Percentiles rank a stretch among this genome's conserved stretches.
These are phyloP conservation scores for Geotrichum phurueaensis DNA, from an alignment of 1,139 yeast species.

Conservation along the genomic window DNA sequence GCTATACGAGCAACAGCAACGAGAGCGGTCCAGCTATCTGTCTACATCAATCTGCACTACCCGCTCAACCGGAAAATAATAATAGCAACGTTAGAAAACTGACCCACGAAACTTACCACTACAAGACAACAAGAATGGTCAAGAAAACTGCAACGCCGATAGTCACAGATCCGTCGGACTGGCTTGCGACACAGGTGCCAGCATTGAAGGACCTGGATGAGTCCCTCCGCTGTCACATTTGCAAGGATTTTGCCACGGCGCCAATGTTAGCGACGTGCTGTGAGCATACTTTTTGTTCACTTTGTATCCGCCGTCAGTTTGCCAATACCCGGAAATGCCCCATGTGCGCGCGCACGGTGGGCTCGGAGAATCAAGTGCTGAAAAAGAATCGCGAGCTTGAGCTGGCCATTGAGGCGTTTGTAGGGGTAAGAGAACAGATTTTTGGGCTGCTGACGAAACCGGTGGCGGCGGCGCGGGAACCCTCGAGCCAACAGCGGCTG, in stretches of 20 bases:
- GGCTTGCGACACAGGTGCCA: slow-evolving; percentile 52
- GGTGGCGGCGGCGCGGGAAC: neutral
- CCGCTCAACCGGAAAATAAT: neutral
- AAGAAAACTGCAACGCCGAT: neutral
- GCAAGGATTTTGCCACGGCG: slow-evolving; percentile 75
- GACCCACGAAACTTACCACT: neutral
- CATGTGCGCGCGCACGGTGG: slow-evolving; percentile 57
- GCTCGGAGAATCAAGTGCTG: slow-evolving; percentile 58
- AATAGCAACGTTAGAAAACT: neutral
- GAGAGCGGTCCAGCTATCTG: no score
- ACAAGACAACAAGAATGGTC: neutral
- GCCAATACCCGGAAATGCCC: slow-evolving; percentile 65
- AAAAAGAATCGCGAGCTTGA: slow-evolving; percentile 67
- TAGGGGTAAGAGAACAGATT: slow-evolving; percentile 31
- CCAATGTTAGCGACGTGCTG: slow-evolving; percentile 80
- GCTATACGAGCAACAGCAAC: no score
- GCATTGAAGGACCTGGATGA: slow-evolving; percentile 58
- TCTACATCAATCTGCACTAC: no score
- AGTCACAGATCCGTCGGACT: slow-evolving; percentile 60
- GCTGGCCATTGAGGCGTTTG: slow-evolving; percentile 58
- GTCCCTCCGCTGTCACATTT: slow-evolving; percentile 77
- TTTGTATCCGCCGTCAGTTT: slow-evolving; percentile 73
- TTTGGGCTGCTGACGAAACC: slow-evolving; percentile 8
- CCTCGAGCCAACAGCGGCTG: slow-evolving; percentile 9
- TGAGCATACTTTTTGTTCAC: slow-evolving; percentile 78